A percentile compares a stretch with the other conserved stretches of the same genome.
Evolutionary conservation across 2,329 filamentous ascomycete genomes (phyloP).

Genomic region (Xylariaceae sp.): DNA sequence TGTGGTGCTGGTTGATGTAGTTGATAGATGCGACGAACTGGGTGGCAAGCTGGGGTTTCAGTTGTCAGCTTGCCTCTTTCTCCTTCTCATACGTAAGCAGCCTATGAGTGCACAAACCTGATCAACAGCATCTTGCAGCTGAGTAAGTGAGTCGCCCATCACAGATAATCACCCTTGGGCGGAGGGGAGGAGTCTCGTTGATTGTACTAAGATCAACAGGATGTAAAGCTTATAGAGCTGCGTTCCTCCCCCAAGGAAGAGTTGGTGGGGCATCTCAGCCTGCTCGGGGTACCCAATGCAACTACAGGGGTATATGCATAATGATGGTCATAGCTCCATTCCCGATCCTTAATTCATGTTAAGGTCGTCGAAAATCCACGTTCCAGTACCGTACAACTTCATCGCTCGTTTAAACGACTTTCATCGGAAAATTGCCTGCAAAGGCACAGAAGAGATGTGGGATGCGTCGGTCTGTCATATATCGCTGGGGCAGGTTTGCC

Average conservation of each 20-base stretch:
- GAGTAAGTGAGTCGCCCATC: slow-evolving; percentile 80
- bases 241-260: too few relatives aligned
- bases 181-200: not conserved
- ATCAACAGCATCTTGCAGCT: slow-evolving; percentile 84
- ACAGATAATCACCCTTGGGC: not conserved
- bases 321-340: too few relatives aligned
- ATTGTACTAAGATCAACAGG: not conserved
- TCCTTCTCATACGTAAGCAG: not conserved
- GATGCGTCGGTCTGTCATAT: slow-evolving; percentile 22
- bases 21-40: slow-evolving; percentile 72
- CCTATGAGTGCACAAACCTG: slow-evolving; percentile 58
- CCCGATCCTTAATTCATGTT: too few relatives aligned
- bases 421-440: not conserved
- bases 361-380: too few relatives aligned
- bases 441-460: slow-evolving; percentile 20
- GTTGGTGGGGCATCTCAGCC: not conserved
- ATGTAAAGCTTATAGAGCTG: not conserved
- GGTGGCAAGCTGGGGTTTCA: slow-evolving; percentile 61
- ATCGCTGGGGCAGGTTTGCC: slow-evolving; percentile 10
- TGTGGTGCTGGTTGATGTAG: slow-evolving; percentile 72
- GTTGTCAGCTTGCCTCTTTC: slow-evolving; percentile 13
- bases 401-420: too few relatives aligned
- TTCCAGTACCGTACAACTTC: too few relatives aligned
- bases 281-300: too few relatives aligned
- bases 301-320: slow-evolving; percentile 1